A percentile compares a stretch with the other conserved stretches of the same genome.
phyloP scores from a whole-genome alignment of 306 rosid species.

The Lablab purpureus region DNA sequence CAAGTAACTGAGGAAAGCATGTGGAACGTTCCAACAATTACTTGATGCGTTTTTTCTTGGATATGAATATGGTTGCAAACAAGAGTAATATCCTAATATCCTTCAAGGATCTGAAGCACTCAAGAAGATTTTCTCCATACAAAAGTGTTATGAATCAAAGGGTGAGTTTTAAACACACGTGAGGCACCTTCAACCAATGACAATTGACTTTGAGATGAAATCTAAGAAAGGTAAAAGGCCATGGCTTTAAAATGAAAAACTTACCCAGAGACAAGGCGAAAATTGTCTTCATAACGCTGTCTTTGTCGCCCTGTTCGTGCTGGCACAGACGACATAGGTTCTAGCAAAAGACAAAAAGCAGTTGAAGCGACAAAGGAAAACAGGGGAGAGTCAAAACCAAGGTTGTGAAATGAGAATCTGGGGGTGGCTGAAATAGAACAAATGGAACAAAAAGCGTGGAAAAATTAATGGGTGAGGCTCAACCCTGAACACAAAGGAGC shows the following conservation, averaged over 20 bases:
- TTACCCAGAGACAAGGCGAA: constrained; percentile 92
- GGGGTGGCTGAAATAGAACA: neutral
- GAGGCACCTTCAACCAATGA: neutral
- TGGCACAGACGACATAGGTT: constrained; percentile 59
- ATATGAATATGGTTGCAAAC: neutral
- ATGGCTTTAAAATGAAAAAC: constrained; percentile 28
- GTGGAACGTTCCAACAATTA: neutral
- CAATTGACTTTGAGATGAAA: neutral
- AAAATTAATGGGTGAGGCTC: constrained; percentile 18
- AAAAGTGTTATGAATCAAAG: neutral
- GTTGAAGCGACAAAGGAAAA: constrained; percentile 32
- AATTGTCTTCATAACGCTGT: constrained; percentile 76
- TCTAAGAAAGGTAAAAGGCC: neutral
- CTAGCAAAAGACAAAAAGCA: constrained; percentile 19
- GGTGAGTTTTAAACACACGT: neutral
- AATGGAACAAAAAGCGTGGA: neutral
- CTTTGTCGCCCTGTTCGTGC: constrained; percentile 78
- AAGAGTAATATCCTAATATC: neutral
- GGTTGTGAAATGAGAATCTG: constrained; percentile 21
- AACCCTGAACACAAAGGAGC: constrained; percentile 14
- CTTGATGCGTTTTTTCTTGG: neutral
- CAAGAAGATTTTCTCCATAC: neutral
- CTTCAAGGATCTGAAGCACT: neutral
- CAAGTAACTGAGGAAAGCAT: neutral
- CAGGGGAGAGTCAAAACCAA: constrained; percentile 22